Evolutionary conservation across 2,329 filamentous ascomycete species (phyloP), one percentile per base, ranked within the genome.

Genomic region (Cladosporium colombiae): DNA sequence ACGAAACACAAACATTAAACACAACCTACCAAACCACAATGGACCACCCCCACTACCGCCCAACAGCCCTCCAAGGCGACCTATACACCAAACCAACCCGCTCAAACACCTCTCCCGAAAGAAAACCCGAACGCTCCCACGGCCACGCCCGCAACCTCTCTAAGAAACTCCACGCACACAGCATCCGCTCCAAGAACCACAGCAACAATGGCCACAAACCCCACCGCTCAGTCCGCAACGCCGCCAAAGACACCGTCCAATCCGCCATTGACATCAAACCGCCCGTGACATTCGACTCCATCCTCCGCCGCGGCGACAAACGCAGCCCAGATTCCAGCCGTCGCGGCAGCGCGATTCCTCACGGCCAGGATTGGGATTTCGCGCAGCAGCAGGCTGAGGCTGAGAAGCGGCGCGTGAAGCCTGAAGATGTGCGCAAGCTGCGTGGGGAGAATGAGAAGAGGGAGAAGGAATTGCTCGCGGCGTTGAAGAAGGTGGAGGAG

Each of bases 401-500:
- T 18, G 66, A 70, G 57, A 66, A 63, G 58, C 63, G 55, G 14
- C 72, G 74, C 50, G 74, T 81, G 60, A 76, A 74, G 25, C 74
- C 76, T 6, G 76, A 77, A 35, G 78, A 82, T 67, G 74, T 82
- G 21, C 71, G 71, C 46, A 74, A 73, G 60, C 79, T 80, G 59
- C 74, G 74, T 29, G 71, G 69, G 53, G 78, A 71, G 69, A 76
- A 76, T 72, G 78, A 64, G 73, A 78, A 73, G 70, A 75, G 81
- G 72, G 74, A 72, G 72, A 73, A 70, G 57, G 77, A 81, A 61
- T 74, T 83, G 10, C 75, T 77, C 7, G 66, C 71, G 23, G 77
- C 78, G 25, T 72, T 83, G 11, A 77, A 79, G 61, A 70, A 69
- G 58, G 81, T 93, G 13, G 74, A 76, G 63, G 74, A 75, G 84